Conservation (phyloP, 176 grass and related monocot species). For the Melocanna baccifera region DNA sequence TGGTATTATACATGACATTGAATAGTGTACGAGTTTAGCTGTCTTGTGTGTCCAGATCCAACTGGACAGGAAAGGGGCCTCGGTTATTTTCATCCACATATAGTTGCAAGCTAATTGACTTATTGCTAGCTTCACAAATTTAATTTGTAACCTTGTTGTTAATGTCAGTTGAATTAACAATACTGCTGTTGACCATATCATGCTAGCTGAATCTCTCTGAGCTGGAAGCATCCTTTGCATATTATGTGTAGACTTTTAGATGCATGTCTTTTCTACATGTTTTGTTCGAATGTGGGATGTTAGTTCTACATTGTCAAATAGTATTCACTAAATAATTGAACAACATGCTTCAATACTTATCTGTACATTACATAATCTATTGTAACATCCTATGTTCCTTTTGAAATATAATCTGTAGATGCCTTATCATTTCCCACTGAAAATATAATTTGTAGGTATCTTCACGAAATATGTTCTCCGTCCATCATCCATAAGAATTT, state of each 20-base stretch:
- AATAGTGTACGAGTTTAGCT: background rate
- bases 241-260: background rate
- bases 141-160: background rate
- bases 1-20: background rate
- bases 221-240: constrained; percentile 5
- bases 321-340: background rate
- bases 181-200: constrained; percentile 11
- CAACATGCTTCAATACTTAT: background rate
- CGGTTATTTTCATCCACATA: background rate
- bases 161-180: background rate
- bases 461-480: constrained; percentile 85
- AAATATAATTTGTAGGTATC: constrained; percentile 54
- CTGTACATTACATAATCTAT: background rate
- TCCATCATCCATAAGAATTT: constrained; percentile 89
- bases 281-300: background rate
- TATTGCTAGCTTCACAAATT: constrained; percentile 10
- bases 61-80: background rate
- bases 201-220: constrained; percentile 12
- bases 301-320: background rate
- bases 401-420: constrained; percentile 1
- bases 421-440: constrained; percentile 19
- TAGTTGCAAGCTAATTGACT: background rate
- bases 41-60: background rate
- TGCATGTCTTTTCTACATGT: background rate
- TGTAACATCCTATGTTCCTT: background rate